Percentiles rank a stretch among this genome's conserved stretches.
phyloP scores from a whole-genome alignment of 2,329 filamentous ascomycete genomes.

The Ascochyta viciae-villosae region DNA sequence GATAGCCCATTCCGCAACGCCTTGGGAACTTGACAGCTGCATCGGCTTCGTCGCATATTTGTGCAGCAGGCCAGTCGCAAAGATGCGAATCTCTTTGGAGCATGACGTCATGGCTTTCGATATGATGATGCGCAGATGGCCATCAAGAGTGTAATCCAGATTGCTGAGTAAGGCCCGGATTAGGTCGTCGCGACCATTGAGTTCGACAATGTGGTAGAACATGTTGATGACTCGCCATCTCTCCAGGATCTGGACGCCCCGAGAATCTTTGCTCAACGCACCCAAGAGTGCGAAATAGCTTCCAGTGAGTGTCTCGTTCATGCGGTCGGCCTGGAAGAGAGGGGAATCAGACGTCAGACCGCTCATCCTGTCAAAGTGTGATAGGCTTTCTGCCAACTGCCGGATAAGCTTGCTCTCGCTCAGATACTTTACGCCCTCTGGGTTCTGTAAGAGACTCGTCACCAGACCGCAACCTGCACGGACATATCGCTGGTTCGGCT shows the following conservation, averaged over 20 bases:
- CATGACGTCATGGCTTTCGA: slow-evolving; percentile 93
- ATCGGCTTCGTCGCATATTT: slow-evolving; percentile 78
- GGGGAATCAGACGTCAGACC: slow-evolving; percentile 78
- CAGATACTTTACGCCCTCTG: slow-evolving; percentile 84
- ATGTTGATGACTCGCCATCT: slow-evolving; percentile 99
- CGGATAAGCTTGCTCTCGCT: slow-evolving; percentile 90
- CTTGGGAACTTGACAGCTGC: slow-evolving; percentile 50
- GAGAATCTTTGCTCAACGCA: slow-evolving; percentile 79
- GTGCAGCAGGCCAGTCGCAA: slow-evolving; percentile 83
- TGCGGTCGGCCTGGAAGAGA: slow-evolving; percentile 84
- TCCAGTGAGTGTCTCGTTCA: slow-evolving; percentile 85
- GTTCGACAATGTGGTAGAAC: slow-evolving; percentile 97
- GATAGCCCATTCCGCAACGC: slow-evolving; percentile 93
- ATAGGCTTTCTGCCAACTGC: slow-evolving; percentile 93
- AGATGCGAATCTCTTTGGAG: slow-evolving; percentile 88
- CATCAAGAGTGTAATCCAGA: slow-evolving; percentile 86
- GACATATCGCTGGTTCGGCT: slow-evolving; percentile 93
- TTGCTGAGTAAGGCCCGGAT: slow-evolving; percentile 87
- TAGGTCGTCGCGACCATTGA: slow-evolving; percentile 88
- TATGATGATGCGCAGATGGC: slow-evolving; percentile 88
- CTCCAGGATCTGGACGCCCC: slow-evolving; percentile 88
- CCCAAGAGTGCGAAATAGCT: slow-evolving; percentile 96
- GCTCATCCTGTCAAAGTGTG: slow-evolving; percentile 88
- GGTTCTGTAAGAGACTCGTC: slow-evolving; percentile 82
- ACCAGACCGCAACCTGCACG: slow-evolving; percentile 87